Percentiles rank a stretch among this genome's conserved stretches.
These are phyloP conservation scores for Colletotrichum somersetense DNA, from an alignment of 2,329 filamentous ascomycete genomes.

Conservation along the genomic window DNA sequence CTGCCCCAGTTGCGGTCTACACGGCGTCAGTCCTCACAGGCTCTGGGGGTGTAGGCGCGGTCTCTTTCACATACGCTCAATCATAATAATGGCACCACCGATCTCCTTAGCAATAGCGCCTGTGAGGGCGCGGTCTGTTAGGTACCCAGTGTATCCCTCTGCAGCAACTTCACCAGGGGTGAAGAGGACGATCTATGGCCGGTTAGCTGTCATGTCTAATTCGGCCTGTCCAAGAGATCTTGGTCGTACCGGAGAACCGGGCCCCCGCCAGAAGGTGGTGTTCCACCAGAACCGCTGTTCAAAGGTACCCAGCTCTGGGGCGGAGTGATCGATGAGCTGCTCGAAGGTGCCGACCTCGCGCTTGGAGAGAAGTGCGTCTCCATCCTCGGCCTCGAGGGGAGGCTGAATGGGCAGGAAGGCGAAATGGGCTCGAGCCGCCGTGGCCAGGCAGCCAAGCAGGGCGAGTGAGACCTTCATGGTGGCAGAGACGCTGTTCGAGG, in stretches of 20 bases:
- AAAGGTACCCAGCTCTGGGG: constrained; percentile 57
- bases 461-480: constrained; percentile 36
- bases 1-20: constrained; percentile 70
- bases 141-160: constrained; percentile 60
- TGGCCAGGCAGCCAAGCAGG: constrained; percentile 29
- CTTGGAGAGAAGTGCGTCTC: constrained; percentile 18
- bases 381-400: constrained; percentile 24
- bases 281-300: constrained; percentile 67
- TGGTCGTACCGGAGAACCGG: constrained; percentile 62
- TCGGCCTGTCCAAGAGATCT: constrained; percentile 2
- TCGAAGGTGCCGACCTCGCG: constrained; percentile 54
- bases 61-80: constrained; percentile 60
- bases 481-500: neutral
- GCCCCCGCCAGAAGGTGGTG: constrained; percentile 63
- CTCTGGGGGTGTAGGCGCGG: constrained; percentile 22
- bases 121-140: constrained; percentile 62
- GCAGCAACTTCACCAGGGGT: constrained; percentile 66
- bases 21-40: neutral
- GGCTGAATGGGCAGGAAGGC: constrained; percentile 33
- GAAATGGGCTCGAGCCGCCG: constrained; percentile 23
- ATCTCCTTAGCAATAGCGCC: constrained; percentile 65
- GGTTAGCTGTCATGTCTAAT: constrained; percentile 13
- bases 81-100: constrained; percentile 65
- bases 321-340: constrained; percentile 70
- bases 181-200: constrained; percentile 59